Percentiles rank a stretch among this genome's conserved stretches.
phyloP scores from a whole-genome alignment of 768 basidiomycete species.

The Tulasnella sp. region DNA sequence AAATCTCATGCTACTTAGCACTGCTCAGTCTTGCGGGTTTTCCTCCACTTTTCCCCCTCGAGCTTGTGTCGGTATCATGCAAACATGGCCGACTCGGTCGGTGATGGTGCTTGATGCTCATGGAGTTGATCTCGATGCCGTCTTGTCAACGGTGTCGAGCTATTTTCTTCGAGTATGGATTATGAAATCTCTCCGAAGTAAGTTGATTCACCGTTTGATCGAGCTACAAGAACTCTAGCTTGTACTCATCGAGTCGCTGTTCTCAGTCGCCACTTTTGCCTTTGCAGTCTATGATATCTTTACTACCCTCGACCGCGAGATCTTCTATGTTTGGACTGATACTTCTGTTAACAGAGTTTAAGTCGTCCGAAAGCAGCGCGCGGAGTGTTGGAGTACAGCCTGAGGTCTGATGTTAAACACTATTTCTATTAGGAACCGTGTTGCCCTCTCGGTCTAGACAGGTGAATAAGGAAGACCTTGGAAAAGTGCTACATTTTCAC shows the following conservation, averaged over 20 bases:
- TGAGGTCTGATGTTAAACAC: neutral
- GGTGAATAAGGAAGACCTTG: too few relatives aligned
- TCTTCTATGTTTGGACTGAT: neutral
- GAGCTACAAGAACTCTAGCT: neutral
- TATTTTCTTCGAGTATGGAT: neutral
- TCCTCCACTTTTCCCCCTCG: neutral
- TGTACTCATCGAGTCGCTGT: too few relatives aligned
- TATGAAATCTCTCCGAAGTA: neutral
- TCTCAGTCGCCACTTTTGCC: neutral
- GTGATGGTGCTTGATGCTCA: neutral
- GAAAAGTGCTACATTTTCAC: too few relatives aligned
- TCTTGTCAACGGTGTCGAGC: neutral
- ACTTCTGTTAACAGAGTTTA: neutral
- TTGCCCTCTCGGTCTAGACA: neutral
- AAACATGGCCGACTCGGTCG: neutral
- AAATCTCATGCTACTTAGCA: neutral
- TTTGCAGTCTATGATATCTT: conserved; percentile 6
- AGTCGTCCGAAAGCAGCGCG: neutral
- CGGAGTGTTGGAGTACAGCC: neutral
- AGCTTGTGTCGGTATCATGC: neutral
- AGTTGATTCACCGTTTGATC: neutral
- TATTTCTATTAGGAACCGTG: neutral
- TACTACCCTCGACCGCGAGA: conserved; percentile 2
- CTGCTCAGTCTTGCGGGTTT: neutral
- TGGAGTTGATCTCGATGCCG: neutral